Percentiles rank a stretch among this genome's conserved stretches.
Evolutionary conservation across 305 asterid genomes (phyloP).

Genomic region (Fraxinus floribunda): DNA sequence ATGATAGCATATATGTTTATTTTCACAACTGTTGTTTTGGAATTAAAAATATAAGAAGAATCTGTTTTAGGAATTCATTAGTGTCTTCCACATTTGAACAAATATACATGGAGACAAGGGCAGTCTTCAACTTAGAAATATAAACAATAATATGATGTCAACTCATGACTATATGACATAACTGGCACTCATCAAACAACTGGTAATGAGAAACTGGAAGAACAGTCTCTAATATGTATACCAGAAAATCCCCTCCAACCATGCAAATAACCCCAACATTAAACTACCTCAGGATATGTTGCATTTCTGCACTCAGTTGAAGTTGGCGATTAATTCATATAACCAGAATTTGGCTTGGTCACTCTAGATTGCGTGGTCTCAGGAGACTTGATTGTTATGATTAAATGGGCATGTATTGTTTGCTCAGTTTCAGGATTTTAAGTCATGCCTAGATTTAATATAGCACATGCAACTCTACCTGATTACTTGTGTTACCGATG

Average conservation of each 20-base stretch:
- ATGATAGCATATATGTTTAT: not conserved
- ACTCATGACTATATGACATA: not conserved
- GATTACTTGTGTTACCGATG: too few relatives aligned
- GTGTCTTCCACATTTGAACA: not conserved
- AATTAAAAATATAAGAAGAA: not conserved
- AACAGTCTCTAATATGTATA: not conserved
- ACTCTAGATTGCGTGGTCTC: not conserved
- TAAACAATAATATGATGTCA: not conserved
- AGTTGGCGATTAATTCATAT: not conserved
- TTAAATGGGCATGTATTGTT: not conserved
- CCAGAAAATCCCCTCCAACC: not conserved
- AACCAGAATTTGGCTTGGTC: not conserved
- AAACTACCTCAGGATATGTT: not conserved
- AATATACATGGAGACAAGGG: not conserved
- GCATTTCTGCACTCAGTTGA: not conserved
- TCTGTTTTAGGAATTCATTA: not conserved
- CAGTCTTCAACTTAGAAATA: not conserved
- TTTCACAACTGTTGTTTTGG: not conserved
- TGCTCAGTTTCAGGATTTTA: not conserved
- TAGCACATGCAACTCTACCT: not conserved
- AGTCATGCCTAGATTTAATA: not conserved
- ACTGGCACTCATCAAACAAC: not conserved
- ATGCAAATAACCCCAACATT: not conserved
- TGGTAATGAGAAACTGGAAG: not conserved
- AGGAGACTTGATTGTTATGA: not conserved